phyloP scores from a whole-genome alignment of 1,284 basidiomycete genomes.

The Rhodotorula glutinis region DNA sequence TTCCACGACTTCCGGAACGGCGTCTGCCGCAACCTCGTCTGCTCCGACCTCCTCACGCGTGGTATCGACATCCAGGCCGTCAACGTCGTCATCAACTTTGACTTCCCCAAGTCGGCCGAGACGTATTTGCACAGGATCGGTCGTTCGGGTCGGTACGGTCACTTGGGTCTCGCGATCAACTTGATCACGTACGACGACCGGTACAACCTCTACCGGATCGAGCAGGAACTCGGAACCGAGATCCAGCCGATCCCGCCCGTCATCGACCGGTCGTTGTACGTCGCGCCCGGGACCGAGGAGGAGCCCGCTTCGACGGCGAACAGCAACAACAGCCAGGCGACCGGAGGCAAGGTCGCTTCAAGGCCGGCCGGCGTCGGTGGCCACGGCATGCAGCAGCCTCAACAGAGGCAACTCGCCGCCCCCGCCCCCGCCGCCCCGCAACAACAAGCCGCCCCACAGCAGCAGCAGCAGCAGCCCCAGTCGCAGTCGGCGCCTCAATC shows the following conservation, averaged over 20 bases:
- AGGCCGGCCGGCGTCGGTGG: constrained; percentile 27
- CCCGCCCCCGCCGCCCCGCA: background rate
- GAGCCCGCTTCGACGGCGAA: background rate
- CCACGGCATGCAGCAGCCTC: constrained; percentile 31
- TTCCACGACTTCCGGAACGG: constrained; percentile 99
- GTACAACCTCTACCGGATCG: constrained; percentile 96
- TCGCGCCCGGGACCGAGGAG: constrained; percentile 36
- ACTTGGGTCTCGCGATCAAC: constrained; percentile 94
- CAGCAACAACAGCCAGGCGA: constrained; percentile 8
- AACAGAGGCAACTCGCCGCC: constrained; percentile 16
- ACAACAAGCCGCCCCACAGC: constrained; percentile 1
- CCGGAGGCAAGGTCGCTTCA: background rate
- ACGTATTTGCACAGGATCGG: constrained; percentile 98
- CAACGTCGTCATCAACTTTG: constrained; percentile 98
- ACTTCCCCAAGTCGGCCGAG: constrained; percentile 95
- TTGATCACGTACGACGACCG: constrained; percentile 76
- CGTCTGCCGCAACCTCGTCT: constrained; percentile 96
- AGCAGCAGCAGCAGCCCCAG: constrained; percentile 13
- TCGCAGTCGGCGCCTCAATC: background rate
- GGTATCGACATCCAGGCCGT: constrained; percentile 99
- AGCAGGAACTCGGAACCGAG: constrained; percentile 97
- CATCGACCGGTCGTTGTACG: constrained; percentile 42
- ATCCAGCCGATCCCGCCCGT: constrained; percentile 89
- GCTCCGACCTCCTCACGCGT: constrained; percentile 89
- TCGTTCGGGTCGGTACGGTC: constrained; percentile 94